Percentiles rank a stretch among this genome's conserved stretches.
Evolutionary conservation across 2,329 filamentous ascomycete genomes (phyloP).

Genomic region (Trichoderma sp.): DNA sequence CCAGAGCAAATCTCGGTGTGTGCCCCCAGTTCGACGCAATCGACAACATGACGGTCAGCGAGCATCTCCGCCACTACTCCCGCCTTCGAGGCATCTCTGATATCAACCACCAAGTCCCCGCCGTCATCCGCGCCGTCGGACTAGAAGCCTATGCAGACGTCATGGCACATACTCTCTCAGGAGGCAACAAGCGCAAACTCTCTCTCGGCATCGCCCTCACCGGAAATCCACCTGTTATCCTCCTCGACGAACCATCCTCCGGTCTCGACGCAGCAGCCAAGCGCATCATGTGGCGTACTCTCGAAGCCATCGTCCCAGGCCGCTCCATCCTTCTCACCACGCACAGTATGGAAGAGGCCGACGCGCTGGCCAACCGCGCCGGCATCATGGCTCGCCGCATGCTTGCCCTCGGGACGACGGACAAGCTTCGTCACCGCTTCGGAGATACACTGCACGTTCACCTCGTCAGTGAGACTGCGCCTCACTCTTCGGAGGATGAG

Average conservation of each 20-base stretch:
- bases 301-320: slow-evolving; percentile 62
- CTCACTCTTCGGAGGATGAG: slow-evolving; percentile 64
- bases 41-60: slow-evolving; percentile 69
- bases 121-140: slow-evolving; percentile 65
- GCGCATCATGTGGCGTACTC: slow-evolving; percentile 71
- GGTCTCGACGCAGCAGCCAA: slow-evolving; percentile 74
- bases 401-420: slow-evolving; percentile 72
- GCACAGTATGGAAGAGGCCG: slow-evolving; percentile 79
- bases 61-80: slow-evolving; percentile 73
- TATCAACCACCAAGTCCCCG: slow-evolving; percentile 58
- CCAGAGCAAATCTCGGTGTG: slow-evolving; percentile 63
- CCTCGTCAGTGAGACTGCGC: slow-evolving; percentile 67
- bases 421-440: slow-evolving; percentile 65
- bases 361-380: slow-evolving; percentile 59
- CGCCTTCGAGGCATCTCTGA: slow-evolving; percentile 64
- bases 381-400: slow-evolving; percentile 79
- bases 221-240: slow-evolving; percentile 68
- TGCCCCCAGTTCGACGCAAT: slow-evolving; percentile 73
- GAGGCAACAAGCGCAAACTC: slow-evolving; percentile 75
- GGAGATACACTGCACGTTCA: slow-evolving; percentile 76
- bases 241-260: slow-evolving; percentile 72
- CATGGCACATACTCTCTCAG: slow-evolving; percentile 66
- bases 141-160: slow-evolving; percentile 58
- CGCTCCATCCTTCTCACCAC: slow-evolving; percentile 71
- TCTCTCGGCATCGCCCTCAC: slow-evolving; percentile 72